Percentiles rank a stretch among this genome's conserved stretches.
phyloP scores from a whole-genome alignment of 768 basidiomycete genomes.

The Phallus indusiatus region DNA sequence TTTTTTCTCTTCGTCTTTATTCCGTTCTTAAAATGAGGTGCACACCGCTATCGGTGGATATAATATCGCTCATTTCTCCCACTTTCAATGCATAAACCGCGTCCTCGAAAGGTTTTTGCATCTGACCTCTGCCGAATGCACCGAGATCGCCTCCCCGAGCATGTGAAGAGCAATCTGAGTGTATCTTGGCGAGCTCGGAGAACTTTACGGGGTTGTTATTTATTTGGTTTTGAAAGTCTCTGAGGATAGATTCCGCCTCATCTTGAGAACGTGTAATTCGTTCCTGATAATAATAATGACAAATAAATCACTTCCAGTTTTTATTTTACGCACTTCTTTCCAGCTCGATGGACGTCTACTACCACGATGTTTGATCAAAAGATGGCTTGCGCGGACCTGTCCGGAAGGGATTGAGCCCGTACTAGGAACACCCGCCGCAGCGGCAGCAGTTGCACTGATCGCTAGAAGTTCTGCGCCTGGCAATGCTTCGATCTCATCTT shows the following conservation, averaged over 20 bases:
- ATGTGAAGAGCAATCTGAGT: conserved; percentile 91
- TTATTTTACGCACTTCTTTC: conserved; percentile 61
- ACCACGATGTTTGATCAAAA: conserved; percentile 83
- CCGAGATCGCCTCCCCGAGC: conserved; percentile 80
- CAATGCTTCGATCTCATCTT: conserved; percentile 49
- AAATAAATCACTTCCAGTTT: neutral
- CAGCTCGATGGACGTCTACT: conserved; percentile 75
- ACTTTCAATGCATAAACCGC: conserved; percentile 64
- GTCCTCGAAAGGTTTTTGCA: conserved; percentile 98
- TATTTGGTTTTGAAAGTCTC: conserved; percentile 54
- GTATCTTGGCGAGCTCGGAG: conserved; percentile 56
- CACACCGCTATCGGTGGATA: conserved; percentile 90
- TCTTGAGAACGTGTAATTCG: conserved; percentile 82
- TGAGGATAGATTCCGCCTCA: conserved; percentile 78
- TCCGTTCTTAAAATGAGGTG: conserved; percentile 87
- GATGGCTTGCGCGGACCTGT: conserved; percentile 88
- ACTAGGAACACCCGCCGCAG: neutral
- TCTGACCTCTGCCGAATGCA: conserved; percentile 73
- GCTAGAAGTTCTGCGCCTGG: conserved; percentile 50
- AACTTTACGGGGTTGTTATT: conserved; percentile 52
- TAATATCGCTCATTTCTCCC: conserved; percentile 70
- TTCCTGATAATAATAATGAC: conserved; percentile 26
- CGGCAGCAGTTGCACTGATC: conserved; percentile 9
- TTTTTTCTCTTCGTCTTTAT: conserved; percentile 24
- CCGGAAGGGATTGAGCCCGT: conserved; percentile 22